Percentiles rank a stretch among this genome's conserved stretches.
Evolutionary conservation across 179 eudicot species (phyloP).

Genomic region (Gypsophila paniculata): DNA sequence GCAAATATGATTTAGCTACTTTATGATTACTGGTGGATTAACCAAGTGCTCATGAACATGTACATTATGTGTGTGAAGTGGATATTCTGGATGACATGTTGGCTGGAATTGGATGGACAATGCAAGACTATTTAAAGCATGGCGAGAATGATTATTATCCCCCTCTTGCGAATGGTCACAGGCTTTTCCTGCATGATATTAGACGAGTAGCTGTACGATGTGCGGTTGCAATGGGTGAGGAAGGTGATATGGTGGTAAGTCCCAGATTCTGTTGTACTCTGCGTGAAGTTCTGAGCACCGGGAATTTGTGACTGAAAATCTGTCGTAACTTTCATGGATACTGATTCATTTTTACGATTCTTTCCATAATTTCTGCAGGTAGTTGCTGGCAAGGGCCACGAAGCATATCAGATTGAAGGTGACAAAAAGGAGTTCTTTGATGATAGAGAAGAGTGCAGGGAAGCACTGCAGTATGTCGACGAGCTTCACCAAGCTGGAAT

Average conservation of each 20-base stretch:
- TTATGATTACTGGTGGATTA: constrained; percentile 10
- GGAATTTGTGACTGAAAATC: neutral
- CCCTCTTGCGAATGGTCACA: constrained; percentile 87
- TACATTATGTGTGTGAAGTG: constrained; percentile 49
- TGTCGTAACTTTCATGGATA: neutral
- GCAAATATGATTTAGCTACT: neutral
- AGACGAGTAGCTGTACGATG: constrained; percentile 92
- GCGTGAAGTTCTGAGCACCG: neutral
- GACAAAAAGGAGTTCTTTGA: constrained; percentile 80
- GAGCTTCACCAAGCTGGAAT: constrained; percentile 98
- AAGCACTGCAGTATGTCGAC: constrained; percentile 90
- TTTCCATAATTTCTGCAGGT: constrained; percentile 35
- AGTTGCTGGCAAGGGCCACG: constrained; percentile 95
- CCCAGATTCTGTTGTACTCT: neutral
- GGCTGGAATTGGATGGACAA: constrained; percentile 89
- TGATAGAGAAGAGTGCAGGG: constrained; percentile 92
- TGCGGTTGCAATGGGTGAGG: constrained; percentile 99
- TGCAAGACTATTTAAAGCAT: constrained; percentile 93
- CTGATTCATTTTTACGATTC: constrained; percentile 3
- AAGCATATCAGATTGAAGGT: constrained; percentile 65
- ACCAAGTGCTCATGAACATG: constrained; percentile 23
- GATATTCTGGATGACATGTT: constrained; percentile 98
- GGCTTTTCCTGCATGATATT: constrained; percentile 90
- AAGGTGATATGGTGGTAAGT: constrained; percentile 97
- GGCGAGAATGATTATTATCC: constrained; percentile 97